phyloP scores from a whole-genome alignment of 768 basidiomycete genomes.

The Udeniomyces megalosporus region DNA sequence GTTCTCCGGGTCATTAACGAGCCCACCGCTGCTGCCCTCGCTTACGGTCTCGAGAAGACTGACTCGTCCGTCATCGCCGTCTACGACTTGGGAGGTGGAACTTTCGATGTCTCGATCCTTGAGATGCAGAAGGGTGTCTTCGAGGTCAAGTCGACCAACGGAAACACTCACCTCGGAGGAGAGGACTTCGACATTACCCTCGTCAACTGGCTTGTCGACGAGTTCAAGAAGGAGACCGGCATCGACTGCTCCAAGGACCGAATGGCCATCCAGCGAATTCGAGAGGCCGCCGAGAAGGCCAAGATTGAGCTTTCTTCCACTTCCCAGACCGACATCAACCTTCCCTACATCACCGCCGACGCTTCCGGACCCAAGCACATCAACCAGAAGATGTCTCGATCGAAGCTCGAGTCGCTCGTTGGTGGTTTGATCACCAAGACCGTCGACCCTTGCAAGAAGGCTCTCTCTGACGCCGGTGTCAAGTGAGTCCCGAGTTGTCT shows the following conservation, averaged over 20 bases:
- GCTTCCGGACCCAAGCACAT: conserved; percentile 93
- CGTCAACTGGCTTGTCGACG: conserved; percentile 64
- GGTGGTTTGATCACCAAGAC: conserved; percentile 69
- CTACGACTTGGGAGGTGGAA: conserved; percentile 96
- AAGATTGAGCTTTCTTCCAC: conserved; percentile 96
- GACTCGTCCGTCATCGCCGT: conserved; percentile 83
- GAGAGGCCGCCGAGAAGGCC: conserved; percentile 98
- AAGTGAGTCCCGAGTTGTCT: conserved; percentile 34
- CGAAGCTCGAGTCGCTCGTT: conserved; percentile 80
- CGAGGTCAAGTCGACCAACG: conserved; percentile 98
- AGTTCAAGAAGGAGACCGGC: conserved; percentile 89
- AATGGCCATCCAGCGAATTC: conserved; percentile 97
- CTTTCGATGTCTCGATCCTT: conserved; percentile 97
- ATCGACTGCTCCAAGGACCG: conserved; percentile 66
- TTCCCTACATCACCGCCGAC: conserved; percentile 96
- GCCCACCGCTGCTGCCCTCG: conserved; percentile 93
- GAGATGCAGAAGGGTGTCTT: conserved; percentile 99
- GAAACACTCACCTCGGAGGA: conserved; percentile 92
- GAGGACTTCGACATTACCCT: conserved; percentile 93
- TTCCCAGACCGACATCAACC: conserved; percentile 85
- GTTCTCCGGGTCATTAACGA: conserved; percentile 98
- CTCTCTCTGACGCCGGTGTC: conserved; percentile 77
- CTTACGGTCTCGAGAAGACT: conserved; percentile 84
- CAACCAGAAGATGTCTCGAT: conserved; percentile 72
- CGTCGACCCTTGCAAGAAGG: conserved; percentile 93